Evolutionary conservation across 2,329 filamentous ascomycete genomes (phyloP).

Genomic region (Salinomyces thailandicus): DNA sequence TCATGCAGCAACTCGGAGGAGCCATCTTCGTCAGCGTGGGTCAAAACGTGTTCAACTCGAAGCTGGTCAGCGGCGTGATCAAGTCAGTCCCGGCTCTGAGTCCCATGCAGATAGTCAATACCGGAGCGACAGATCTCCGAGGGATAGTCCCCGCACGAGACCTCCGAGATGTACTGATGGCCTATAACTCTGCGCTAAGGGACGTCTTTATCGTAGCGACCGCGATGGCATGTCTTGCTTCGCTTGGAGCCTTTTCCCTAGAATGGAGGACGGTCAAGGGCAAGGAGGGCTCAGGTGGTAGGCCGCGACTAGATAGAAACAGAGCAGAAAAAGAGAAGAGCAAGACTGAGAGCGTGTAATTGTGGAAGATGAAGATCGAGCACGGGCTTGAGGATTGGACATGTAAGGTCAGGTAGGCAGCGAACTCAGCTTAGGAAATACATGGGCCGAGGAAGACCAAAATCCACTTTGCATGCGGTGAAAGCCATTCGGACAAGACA

Average conservation of each 20-base stretch:
- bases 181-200: constrained; percentile 21
- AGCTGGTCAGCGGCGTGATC: constrained; percentile 7
- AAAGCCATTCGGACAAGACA: no score
- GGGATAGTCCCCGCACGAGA: constrained; percentile 14
- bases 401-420: no score
- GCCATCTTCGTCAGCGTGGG: constrained; percentile 32
- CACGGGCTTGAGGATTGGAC: no score
- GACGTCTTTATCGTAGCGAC: constrained; percentile 20
- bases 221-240: constrained; percentile 9
- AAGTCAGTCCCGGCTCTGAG: constrained; percentile 9
- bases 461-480: no score
- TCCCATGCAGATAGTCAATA: constrained; percentile 13
- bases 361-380: no score
- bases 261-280: constrained; percentile 20
- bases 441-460: no score
- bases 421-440: no score
- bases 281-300: constrained; percentile 4
- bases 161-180: constrained; percentile 12
- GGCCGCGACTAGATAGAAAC: no score
- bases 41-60: constrained; percentile 23
- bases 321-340: no score
- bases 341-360: no score
- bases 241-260: constrained; percentile 17
- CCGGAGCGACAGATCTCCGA: constrained; percentile 22
- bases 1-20: constrained; percentile 34